Base-by-base conservation (phyloP, 1,284 basidiomycete genomes). In the Albatrellus sp. region DNA sequence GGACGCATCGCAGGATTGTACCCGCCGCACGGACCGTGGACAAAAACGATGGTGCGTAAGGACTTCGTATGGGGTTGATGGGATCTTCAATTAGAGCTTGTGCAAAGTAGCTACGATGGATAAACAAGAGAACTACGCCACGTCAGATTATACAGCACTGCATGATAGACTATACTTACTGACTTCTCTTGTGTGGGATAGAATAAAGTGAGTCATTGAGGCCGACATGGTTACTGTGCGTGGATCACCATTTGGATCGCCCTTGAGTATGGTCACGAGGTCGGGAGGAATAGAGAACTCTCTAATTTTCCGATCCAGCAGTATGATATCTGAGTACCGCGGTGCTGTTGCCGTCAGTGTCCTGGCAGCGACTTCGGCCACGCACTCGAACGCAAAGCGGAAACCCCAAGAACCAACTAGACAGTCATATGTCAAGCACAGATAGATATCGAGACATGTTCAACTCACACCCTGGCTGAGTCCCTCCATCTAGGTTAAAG, bases 231-330 rank as follows among this genome's bases (percentile, higher is more conserved):
- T 53, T 6, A 55, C 13, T 0, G 43, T 38, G 17, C 37, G 48
- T 2, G 53, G 51, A 28, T 59, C 60, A 40, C 46, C 50, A 11
- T 55, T 55, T 2, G 51, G 50, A 36, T 61, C 53, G 16, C 60
- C 61, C 36, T 59, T 58, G 20, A 56, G 50, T 43, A 57, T 38
- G 3, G 63, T 63, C 13, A 65, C 58, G 33, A 57, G 57, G 17
- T 69, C 66, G 8, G 58, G 44, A n/a, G 77, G 73, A 30, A 80
- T 60, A 13, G 72, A 67, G 50, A 78, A 80, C 48, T 83, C 78
- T 42, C 77, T 72, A 11, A 85, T 72, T 59, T 75, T 80, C 17
- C 70, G 69, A 60, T 85, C 82, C 4, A 85, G 67, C 39, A 82
- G 82, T 70, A 81, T 75, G 54, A 85, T 78, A 1, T 72, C 75